Percentiles rank a stretch among this genome's conserved stretches.
These are phyloP conservation scores for Gillenia trifoliata DNA, from an alignment of 306 rosid genomes.

Conservation along the genomic window DNA sequence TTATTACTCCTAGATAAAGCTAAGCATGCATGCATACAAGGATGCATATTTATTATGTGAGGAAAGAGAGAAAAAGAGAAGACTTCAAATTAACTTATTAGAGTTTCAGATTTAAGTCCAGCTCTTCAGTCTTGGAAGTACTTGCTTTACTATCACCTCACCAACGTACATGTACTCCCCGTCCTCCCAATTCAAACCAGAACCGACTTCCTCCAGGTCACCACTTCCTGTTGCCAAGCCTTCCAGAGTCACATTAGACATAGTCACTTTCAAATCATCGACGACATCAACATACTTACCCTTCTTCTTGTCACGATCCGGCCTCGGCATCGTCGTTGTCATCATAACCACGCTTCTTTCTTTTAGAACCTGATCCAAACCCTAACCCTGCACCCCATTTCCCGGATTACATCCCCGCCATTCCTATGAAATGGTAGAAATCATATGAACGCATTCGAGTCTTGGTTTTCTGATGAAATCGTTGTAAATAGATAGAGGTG, in stretches of 20 bases:
- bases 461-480: not conserved
- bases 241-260: not conserved
- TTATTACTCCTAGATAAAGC: not conserved
- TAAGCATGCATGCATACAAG: not conserved
- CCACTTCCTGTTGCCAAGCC: not conserved
- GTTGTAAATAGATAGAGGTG: no score
- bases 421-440: no score
- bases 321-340: not conserved
- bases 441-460: no score
- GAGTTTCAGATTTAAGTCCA: not conserved
- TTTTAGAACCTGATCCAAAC: not conserved
- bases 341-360: not conserved
- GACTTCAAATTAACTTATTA: not conserved
- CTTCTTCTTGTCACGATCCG: not conserved
- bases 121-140: not conserved
- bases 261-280: not conserved
- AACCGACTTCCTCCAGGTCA: not conserved
- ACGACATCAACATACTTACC: not conserved
- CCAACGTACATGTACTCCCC: no score
- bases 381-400: no score
- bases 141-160: not conserved
- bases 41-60: not conserved
- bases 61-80: not conserved
- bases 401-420: no score
- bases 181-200: not conserved